phyloP scores from a whole-genome alignment of 1,284 basidiomycete genomes.

The Rhodotorula sp. region DNA sequence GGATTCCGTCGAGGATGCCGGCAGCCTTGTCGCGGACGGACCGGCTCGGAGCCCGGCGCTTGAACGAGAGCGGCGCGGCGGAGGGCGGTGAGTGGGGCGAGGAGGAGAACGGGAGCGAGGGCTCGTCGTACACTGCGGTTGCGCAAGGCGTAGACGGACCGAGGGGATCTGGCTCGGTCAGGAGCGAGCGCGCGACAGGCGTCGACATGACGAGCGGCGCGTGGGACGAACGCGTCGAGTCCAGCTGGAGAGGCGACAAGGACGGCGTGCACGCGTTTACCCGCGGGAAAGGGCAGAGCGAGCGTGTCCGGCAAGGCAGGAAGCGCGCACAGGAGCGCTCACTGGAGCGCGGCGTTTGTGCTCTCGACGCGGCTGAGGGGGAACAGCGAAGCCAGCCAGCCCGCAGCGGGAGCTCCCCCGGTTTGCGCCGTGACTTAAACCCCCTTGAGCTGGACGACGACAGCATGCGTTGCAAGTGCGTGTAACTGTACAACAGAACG shows the following conservation, averaged over 20 bases:
- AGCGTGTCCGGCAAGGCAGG: background rate
- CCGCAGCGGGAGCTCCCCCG: too few relatives aligned
- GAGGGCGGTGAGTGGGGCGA: background rate
- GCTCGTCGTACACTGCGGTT: background rate
- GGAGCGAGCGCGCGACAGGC: slow-evolving; percentile 4
- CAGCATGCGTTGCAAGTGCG: too few relatives aligned
- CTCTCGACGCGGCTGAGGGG: too few relatives aligned
- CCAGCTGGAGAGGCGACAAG: background rate
- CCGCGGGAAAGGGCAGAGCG: too few relatives aligned
- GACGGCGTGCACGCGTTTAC: background rate
- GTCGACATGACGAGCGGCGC: slow-evolving; percentile 8
- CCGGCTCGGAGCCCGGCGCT: slow-evolving; percentile 15
- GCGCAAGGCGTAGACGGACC: background rate
- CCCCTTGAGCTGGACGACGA: too few relatives aligned
- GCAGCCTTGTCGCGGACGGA: slow-evolving; percentile 4
- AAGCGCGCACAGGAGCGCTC: background rate
- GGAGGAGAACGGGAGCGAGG: background rate
- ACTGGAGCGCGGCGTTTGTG: too few relatives aligned
- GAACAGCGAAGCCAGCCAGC: too few relatives aligned
- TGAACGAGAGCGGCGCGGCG: slow-evolving; percentile 33
- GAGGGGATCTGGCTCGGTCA: slow-evolving; percentile 4
- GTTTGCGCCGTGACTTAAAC: too few relatives aligned
- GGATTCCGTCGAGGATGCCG: slow-evolving; percentile 20
- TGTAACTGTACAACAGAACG: background rate
- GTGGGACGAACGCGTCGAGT: too few relatives aligned